Conservation (phyloP, 768 basidiomycete species). For the Neoboletus subvelutipes region DNA sequence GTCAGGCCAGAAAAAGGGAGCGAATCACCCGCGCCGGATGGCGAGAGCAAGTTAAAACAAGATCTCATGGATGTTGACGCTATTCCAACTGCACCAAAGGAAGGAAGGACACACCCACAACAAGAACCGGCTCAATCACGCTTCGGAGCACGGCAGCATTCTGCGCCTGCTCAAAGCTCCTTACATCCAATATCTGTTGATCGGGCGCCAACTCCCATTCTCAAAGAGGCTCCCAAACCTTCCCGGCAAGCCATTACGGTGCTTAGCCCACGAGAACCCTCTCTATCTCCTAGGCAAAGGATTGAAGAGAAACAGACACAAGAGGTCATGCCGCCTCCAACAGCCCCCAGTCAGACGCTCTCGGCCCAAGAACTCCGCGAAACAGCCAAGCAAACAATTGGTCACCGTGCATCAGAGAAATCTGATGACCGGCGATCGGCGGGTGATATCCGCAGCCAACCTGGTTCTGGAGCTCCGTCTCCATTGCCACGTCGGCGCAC, state of each 20-base stretch:
- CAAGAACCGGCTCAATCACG: constrained; percentile 21
- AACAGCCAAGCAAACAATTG: constrained; percentile 69
- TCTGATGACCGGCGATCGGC: constrained; percentile 39
- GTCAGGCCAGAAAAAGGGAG: constrained; percentile 40
- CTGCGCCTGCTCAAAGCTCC: constrained; percentile 13
- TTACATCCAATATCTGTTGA: constrained; percentile 18
- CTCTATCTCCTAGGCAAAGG: constrained; percentile 41
- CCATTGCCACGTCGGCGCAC: constrained; percentile 58
- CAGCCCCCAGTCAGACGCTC: constrained; percentile 71
- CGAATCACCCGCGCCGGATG: constrained; percentile 37
- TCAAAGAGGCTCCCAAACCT: constrained; percentile 20
- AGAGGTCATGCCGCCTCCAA: constrained; percentile 73
- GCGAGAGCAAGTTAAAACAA: constrained; percentile 25
- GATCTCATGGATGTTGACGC: constrained; percentile 40
- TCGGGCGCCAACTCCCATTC: constrained; percentile 14
- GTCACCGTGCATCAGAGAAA: constrained; percentile 37
- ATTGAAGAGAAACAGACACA: constrained; percentile 42
- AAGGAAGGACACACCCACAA: constrained; percentile 25
- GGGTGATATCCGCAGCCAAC: constrained; percentile 44
- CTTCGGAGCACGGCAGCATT: constrained; percentile 21
- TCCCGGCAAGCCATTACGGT: constrained; percentile 16
- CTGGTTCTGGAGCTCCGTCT: constrained; percentile 54
- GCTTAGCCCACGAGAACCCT: constrained; percentile 34
- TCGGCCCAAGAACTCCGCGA: constrained; percentile 80
- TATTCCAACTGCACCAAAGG: constrained; percentile 19